Base-by-base conservation (phyloP, 148 eudicot genomes). In the Amaranthus hypochondriacus region DNA sequence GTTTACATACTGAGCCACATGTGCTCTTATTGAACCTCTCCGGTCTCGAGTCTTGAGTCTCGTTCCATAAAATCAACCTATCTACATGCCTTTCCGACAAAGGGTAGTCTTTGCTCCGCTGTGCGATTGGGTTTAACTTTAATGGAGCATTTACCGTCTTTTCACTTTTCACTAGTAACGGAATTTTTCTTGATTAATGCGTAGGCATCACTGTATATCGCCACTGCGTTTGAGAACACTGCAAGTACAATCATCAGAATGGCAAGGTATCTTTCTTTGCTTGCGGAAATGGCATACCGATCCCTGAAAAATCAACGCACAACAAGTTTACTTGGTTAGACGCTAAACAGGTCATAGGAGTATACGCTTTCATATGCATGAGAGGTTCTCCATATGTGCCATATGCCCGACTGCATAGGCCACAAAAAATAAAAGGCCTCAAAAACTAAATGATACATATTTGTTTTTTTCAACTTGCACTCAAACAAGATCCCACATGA, bases 241-340 rank as follows among this genome's bases (percentile, higher is more conserved):
- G 94, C 94, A 21, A 89, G 82, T 42, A 80, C 84, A 53, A 91
- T 87, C 97, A 91, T 89, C 83, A 89, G 73, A 15, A 86, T 73
- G 53, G 84, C 79, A 74, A 91, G 48, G 49, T 73, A 73, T 82
- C 82, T 91, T 80, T 91, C 89, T 42, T 74, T 85, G 72, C 61
- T 78, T 14, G 88, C 81, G 46, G 88, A 80, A 66, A 86, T 83
- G 54, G 87, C 90, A 71, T 87, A 80, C 6, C 70, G 80, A 76
- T 91, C 93, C 90, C 97, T 91, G 85, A 75, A 78, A 54, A 50
- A 81, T 54, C 54, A 72, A 64, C n/a, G 15, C 28, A 28, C 64
- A 9, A 50, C 42, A 12, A 60, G 44, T 8, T 64, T 64, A 28
- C 39, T 28, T 28, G 39, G 39, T 28, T 28, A 28, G 39, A 28